phyloP scores from a whole-genome alignment of 371 early-diverging fungal species.

The Saksenaea oblongispora region DNA sequence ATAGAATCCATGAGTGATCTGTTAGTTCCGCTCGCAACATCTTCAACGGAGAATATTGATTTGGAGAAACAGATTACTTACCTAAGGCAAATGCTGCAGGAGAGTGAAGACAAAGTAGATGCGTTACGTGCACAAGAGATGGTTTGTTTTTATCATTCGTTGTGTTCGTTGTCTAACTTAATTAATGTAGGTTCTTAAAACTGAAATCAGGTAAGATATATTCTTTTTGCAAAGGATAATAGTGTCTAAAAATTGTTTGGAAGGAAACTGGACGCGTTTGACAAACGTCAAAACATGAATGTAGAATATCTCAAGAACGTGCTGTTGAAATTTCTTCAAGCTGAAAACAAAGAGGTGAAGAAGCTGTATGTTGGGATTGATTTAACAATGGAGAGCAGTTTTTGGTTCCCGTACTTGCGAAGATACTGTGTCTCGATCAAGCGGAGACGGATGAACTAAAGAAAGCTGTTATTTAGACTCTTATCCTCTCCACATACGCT shows the following conservation, averaged over 20 bases:
- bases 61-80: conserved; percentile 51
- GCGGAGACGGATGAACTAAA: conserved; percentile 38
- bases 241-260: background rate
- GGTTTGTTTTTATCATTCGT: conserved; percentile 25
- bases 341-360: conserved; percentile 56
- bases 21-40: conserved; percentile 31
- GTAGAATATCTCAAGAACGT: conserved; percentile 69
- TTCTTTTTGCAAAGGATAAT: background rate
- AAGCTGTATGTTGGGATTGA: background rate
- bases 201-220: conserved; percentile 39
- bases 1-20: conserved; percentile 45
- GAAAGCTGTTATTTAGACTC: conserved; percentile 6
- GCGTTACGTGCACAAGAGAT: conserved; percentile 61
- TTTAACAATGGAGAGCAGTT: conserved; percentile 17
- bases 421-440: conserved; percentile 41
- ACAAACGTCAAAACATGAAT: conserved; percentile 63
- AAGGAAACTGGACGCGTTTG: conserved; percentile 61
- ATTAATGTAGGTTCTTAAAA: conserved; percentile 33
- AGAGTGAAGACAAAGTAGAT: conserved; percentile 57
- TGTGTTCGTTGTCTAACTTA: background rate
- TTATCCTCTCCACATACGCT: too few relatives aligned
- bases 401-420: conserved; percentile 49
- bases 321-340: conserved; percentile 57
- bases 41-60: conserved; percentile 18
- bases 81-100: conserved; percentile 58